These are phyloP conservation scores for Angophora floribunda DNA, from an alignment of 345 rosid genomes.

Conservation along the genomic window DNA sequence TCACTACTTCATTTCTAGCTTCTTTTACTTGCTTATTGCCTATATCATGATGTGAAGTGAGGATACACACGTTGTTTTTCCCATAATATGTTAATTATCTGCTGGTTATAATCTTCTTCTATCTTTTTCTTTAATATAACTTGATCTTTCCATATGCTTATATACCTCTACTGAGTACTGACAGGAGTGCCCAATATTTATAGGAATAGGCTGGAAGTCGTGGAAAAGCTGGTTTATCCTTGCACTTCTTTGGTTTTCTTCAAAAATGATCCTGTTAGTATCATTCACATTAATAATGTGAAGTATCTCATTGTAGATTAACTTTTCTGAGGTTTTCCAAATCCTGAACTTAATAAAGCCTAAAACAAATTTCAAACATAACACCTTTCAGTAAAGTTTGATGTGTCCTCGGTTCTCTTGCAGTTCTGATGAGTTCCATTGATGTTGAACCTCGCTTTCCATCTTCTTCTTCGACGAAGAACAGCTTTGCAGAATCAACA, in stretches of 20 bases:
- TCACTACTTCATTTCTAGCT: not conserved
- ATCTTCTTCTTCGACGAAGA: not conserved
- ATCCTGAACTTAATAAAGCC: not conserved
- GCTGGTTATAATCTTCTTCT: not conserved
- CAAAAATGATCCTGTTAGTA: constrained; percentile 94
- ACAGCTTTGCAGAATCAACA: not conserved
- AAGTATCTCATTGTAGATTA: not conserved
- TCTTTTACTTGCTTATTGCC: not conserved
- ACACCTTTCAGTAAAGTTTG: not conserved
- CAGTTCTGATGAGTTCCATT: not conserved
- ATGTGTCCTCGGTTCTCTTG: not conserved
- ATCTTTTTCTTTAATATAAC: not conserved
- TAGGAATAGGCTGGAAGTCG: constrained; percentile 97
- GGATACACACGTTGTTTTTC: not conserved
- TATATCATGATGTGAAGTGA: not conserved
- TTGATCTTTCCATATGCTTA: not conserved
- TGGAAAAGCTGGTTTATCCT: constrained; percentile 99
- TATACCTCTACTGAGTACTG: not conserved
- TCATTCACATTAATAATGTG: not conserved
- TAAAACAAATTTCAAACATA: not conserved
- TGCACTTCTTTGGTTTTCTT: constrained; percentile 94
- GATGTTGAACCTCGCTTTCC: not conserved
- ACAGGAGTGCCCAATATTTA: not conserved
- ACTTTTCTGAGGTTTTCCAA: not conserved
- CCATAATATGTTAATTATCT: not conserved